phyloP scores from a whole-genome alignment of 164 flowering plant genomes.

The Sedum album region DNA sequence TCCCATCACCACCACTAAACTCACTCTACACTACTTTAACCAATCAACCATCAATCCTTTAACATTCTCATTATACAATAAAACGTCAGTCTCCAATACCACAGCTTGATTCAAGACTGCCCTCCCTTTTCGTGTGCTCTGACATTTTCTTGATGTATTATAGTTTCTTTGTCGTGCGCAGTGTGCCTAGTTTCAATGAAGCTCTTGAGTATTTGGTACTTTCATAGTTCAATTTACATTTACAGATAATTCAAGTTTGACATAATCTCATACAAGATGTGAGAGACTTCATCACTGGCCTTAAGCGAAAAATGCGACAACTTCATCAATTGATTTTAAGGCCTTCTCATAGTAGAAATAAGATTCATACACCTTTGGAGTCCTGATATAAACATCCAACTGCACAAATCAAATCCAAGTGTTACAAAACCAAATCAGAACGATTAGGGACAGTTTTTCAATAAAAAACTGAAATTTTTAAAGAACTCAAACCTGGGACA shows the following conservation, averaged over 20 bases:
- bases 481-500: constrained; percentile 58
- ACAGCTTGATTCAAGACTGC: not conserved
- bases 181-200: not conserved
- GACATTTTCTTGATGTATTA: not conserved
- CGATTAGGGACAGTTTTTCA: not conserved
- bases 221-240: not conserved
- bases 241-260: not conserved
- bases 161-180: not conserved
- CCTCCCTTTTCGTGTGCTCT: not conserved
- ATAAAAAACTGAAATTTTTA: not conserved
- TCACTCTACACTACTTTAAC: not conserved
- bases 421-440: not conserved
- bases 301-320: constrained; percentile 54
- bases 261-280: too few species aligned
- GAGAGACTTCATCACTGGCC: not conserved
- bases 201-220: not conserved
- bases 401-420: constrained; percentile 17
- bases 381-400: constrained; percentile 63
- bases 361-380: constrained; percentile 77
- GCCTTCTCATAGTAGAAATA: constrained; percentile 83
- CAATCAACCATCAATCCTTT: not conserved
- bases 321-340: constrained; percentile 61
- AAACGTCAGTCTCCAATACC: not conserved
- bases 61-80: constrained; percentile 6
- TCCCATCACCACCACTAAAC: constrained; percentile 19